phyloP scores from a whole-genome alignment of 2,329 filamentous ascomycete species.

The Didymella keratinophila region DNA sequence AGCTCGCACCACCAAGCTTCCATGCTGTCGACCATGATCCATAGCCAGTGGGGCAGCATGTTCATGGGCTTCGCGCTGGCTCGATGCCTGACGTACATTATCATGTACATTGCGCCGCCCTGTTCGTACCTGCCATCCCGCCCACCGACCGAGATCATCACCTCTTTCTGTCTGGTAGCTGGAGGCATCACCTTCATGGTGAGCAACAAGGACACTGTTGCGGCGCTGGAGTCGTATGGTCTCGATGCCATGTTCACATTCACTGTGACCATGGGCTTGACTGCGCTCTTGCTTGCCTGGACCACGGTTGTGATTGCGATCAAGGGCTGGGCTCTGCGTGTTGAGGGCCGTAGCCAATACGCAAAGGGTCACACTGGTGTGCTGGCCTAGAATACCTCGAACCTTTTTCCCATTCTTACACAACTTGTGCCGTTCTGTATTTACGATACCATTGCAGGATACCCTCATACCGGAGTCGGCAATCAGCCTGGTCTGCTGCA shows the following conservation, averaged over 20 bases:
- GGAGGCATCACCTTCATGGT: constrained; percentile 94
- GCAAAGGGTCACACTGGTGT: constrained; percentile 39
- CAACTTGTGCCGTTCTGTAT: constrained; percentile 22
- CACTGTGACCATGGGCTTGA: constrained; percentile 84
- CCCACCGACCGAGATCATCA: constrained; percentile 88
- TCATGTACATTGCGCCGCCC: constrained; percentile 81
- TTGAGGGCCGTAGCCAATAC: constrained; percentile 39
- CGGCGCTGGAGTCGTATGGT: constrained; percentile 76
- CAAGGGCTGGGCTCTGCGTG: constrained; percentile 79
- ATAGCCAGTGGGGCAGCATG: constrained; percentile 91
- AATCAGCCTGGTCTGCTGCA: constrained; percentile 38
- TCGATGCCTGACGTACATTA: constrained; percentile 78
- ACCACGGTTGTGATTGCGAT: constrained; percentile 77
- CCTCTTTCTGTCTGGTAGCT: constrained; percentile 83
- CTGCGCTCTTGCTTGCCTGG: constrained; percentile 86
- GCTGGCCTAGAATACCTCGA: no score
- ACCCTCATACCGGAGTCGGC: constrained; percentile 35
- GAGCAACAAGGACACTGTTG: constrained; percentile 79
- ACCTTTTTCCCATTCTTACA: no score
- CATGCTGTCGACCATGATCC: constrained; percentile 89
- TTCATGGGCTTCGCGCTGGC: constrained; percentile 82
- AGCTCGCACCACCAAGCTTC: constrained; percentile 84
- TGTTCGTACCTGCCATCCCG: constrained; percentile 80
- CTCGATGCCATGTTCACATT: constrained; percentile 94
- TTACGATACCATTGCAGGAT: constrained; percentile 46